Conservation (phyloP, 2,329 filamentous ascomycete species). For the Fusarium redolens region DNA sequence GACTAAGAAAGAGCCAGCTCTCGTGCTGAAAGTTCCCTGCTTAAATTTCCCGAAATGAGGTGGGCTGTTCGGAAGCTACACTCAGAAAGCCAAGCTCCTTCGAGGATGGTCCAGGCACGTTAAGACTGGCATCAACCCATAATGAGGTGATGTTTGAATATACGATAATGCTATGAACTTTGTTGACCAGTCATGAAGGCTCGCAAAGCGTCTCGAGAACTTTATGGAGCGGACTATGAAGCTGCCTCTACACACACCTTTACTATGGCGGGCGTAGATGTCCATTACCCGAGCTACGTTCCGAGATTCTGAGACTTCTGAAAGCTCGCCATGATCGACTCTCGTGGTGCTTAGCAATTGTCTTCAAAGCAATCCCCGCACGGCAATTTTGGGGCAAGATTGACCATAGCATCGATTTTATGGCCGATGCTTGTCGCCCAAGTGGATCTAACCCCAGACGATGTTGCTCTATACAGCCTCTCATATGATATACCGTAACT, state of each 20-base stretch:
- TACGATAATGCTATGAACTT: constrained; percentile 5
- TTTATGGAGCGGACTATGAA: neutral
- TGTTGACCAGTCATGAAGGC: constrained; percentile 6
- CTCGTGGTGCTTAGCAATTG: neutral
- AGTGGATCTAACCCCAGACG: constrained; percentile 1
- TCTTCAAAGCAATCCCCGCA: constrained; percentile 1
- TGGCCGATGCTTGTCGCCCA: constrained; percentile 11
- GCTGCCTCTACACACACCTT: neutral
- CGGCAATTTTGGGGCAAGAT: constrained; percentile 3
- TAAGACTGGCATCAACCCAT: constrained; percentile 17
- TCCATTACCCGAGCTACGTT: neutral
- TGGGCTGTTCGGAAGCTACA: neutral
- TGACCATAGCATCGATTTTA: constrained; percentile 8
- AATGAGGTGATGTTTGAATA: neutral
- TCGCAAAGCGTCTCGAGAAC: neutral
- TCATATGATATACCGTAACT: neutral
- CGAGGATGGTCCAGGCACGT: neutral
- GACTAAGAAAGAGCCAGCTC: neutral
- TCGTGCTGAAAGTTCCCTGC: neutral
- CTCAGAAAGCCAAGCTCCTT: constrained; percentile 1
- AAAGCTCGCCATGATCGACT: neutral
- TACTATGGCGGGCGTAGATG: neutral
- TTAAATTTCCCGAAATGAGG: constrained; percentile 13
- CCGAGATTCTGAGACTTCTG: neutral
- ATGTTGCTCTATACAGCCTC: constrained; percentile 8